Evolutionary conservation across 2,329 filamentous ascomycete species (phyloP).

Genomic region (Aspergillus brunneoviolaceus): DNA sequence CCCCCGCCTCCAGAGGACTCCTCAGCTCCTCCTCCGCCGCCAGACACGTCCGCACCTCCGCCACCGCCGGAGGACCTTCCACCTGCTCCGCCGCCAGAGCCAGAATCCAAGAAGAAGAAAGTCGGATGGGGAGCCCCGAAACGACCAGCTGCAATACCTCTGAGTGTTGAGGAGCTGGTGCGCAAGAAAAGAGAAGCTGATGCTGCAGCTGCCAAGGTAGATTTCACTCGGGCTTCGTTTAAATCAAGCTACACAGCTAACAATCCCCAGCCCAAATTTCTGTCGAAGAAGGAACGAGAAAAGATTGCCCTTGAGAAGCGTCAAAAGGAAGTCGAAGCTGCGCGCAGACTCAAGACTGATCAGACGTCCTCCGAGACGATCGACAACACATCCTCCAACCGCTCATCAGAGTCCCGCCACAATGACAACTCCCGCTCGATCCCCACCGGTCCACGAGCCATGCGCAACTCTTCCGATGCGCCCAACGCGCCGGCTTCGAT

Average conservation of each 20-base stretch:
- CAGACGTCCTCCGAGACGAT: constrained; percentile 25
- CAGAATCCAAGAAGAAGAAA: constrained; percentile 55
- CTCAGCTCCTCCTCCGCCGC: constrained; percentile 44
- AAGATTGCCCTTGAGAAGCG: constrained; percentile 75
- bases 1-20: constrained; percentile 42
- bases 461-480: constrained; percentile 46
- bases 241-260: constrained; percentile 4
- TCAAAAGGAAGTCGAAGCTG: constrained; percentile 67
- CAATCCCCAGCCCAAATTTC: constrained; percentile 68
- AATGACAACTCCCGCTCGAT: constrained; percentile 42
- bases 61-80: constrained; percentile 42
- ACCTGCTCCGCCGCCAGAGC: constrained; percentile 43
- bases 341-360: constrained; percentile 52
- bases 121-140: constrained; percentile 50
- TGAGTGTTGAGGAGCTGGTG: constrained; percentile 83
- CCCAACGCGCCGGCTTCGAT: constrained; percentile 61
- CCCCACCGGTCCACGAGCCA: constrained; percentile 71
- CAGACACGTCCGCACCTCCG: constrained; percentile 36
- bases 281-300: constrained; percentile 80
- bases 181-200: constrained; percentile 83
- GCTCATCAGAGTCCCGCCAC: constrained; percentile 10
- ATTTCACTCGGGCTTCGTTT: constrained; percentile 21
- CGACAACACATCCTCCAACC: constrained; percentile 23
- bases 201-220: constrained; percentile 73
- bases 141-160: constrained; percentile 48